phyloP scores from a whole-genome alignment of 805 yeast species.

The Pichia ethanolica region DNA sequence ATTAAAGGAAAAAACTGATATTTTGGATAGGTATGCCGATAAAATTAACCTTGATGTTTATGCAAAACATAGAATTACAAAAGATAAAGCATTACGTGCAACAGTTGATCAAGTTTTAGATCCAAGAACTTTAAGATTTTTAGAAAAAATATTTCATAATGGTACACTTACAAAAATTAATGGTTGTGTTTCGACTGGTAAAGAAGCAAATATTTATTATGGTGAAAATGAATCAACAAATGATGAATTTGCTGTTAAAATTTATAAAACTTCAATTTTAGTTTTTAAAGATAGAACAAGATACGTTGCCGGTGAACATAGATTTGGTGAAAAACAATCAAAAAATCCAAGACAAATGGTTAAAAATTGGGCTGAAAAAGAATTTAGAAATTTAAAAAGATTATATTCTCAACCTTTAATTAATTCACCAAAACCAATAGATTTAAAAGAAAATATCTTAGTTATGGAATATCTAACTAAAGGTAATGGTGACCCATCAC shows the following conservation, averaged over 20 bases:
- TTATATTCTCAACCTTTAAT: constrained; percentile 61
- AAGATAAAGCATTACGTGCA: constrained; percentile 88
- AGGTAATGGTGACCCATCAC: constrained; percentile 86
- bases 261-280: constrained; percentile 90
- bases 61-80: constrained; percentile 50
- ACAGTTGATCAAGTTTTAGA: constrained; percentile 96
- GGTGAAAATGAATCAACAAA: constrained; percentile 44
- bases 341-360: constrained; percentile 97
- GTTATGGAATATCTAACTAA: constrained; percentile 85
- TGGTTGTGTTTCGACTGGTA: constrained; percentile 94
- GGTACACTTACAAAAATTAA: constrained; percentile 80
- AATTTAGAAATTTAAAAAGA: constrained; percentile 85
- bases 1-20: constrained; percentile 34
- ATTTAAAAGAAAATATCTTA: constrained; percentile 79
- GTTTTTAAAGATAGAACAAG: constrained; percentile 97
- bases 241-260: constrained; percentile 78
- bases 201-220: constrained; percentile 97
- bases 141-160: constrained; percentile 72
- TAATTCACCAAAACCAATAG: constrained; percentile 91
- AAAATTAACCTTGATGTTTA: constrained; percentile 59
- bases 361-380: constrained; percentile 97
- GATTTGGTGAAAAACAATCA: constrained; percentile 79
- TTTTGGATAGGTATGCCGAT: constrained; percentile 56
- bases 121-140: constrained; percentile 82
- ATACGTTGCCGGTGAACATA: constrained; percentile 91